Evolutionary conservation across 768 basidiomycete species (phyloP).

Genomic region (Melanogaster broomeanus): DNA sequence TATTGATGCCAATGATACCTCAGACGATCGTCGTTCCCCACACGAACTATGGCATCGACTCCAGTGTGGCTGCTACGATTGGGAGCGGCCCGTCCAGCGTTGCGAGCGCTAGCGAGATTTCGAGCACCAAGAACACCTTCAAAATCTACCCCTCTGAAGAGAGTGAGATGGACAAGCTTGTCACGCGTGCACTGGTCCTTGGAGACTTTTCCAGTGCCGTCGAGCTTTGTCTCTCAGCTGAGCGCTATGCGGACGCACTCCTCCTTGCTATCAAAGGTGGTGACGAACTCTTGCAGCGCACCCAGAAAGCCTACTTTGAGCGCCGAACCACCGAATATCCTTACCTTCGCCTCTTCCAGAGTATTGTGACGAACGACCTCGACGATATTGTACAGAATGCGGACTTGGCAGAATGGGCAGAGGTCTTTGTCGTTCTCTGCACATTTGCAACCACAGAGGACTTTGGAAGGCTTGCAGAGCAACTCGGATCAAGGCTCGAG

Average conservation of each 20-base stretch:
- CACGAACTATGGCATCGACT: constrained; percentile 76
- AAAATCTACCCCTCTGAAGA: constrained; percentile 88
- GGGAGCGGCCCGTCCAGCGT: constrained; percentile 90
- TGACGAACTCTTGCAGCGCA: constrained; percentile 79
- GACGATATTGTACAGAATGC: constrained; percentile 96
- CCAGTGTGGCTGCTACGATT: constrained; percentile 91
- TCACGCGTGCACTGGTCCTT: constrained; percentile 91
- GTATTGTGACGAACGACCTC: constrained; percentile 89
- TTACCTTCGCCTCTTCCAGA: constrained; percentile 93
- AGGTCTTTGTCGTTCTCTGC: constrained; percentile 94
- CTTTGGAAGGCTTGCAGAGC: constrained; percentile 85
- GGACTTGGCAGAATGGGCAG: constrained; percentile 92
- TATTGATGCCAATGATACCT: constrained; percentile 33
- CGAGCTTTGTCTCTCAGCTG: constrained; percentile 82
- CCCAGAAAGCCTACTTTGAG: constrained; percentile 94
- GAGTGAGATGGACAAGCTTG: constrained; percentile 80
- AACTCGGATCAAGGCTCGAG: constrained; percentile 89
- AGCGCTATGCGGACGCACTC: constrained; percentile 93
- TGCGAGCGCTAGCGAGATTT: constrained; percentile 52
- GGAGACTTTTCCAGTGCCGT: constrained; percentile 97
- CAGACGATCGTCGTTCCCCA: constrained; percentile 68
- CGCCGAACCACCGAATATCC: constrained; percentile 72
- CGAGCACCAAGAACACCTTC: constrained; percentile 76
- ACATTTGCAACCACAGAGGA: constrained; percentile 88
- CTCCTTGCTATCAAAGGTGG: constrained; percentile 92